Evolutionary conservation across 2,329 filamentous ascomycete genomes (phyloP), one percentile per base, ranked within the genome.

Genomic region (Fusarium cicatricum): DNA sequence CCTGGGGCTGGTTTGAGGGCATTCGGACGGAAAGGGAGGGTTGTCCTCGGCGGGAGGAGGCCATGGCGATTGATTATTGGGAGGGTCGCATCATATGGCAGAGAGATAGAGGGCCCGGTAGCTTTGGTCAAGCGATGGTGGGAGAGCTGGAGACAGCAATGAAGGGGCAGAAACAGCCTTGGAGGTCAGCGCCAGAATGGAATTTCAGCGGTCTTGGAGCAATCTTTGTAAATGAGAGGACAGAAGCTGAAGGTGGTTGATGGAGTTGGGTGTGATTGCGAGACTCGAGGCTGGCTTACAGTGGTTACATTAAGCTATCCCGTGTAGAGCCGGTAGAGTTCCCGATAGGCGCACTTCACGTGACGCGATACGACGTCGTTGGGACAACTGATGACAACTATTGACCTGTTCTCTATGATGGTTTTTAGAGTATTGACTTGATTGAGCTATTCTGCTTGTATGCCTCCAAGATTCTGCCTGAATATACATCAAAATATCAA

Each of bases 21-120:
- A 77, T 70, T 41, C 67, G 72, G 43, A 77, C 73, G 28, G 77
- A 77, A 54, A 78, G 73, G 45, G 76, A 71, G 50, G 72, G 73
- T 60, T 75, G 75, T 58, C 68, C 72, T 60, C 72, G 74, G 62
- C 74, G 75, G 50, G 73, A 71, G 62, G 77, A 71, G 58, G 77
- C 72, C 76, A 79, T 79, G 68, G 65, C 60, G 58, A 66, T 63
- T 63, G 54, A 67, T 65, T 69, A 68, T 71, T 39, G 54, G 52
- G 52, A 46, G 52, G 42, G 42, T 58, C 53, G 68, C 71, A 73
- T 72, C 42, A 68, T 72, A 68, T 59, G 60, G 15, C 21, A 51
- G 17, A 29, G 23, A 26, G 23, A 32, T 7, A 26, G 10, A 36
- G 21, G 41, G 33, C 23, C 32, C 39, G 36, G 17, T 11, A 31